These are phyloP conservation scores for Vachellia collinsii DNA, from an alignment of 306 rosid species.

Conservation along the genomic window DNA sequence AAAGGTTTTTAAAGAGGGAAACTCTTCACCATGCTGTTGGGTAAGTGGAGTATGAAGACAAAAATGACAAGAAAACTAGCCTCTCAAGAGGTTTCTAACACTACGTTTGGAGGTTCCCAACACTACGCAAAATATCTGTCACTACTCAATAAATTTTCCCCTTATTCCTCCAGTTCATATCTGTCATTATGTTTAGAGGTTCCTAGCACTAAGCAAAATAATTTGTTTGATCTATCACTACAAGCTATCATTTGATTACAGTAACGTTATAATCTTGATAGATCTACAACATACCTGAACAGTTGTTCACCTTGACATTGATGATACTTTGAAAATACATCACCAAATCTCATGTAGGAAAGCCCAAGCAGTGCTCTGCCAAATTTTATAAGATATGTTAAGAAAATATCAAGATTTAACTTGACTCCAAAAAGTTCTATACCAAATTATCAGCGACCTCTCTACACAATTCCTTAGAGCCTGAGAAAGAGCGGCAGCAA, in stretches of 20 bases:
- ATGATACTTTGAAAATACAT: slow-evolving; percentile 82
- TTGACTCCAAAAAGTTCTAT: slow-evolving; percentile 28
- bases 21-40: neutral
- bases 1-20: neutral
- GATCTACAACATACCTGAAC: slow-evolving; percentile 60
- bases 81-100: neutral
- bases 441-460: slow-evolving; percentile 55
- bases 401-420: slow-evolving; percentile 39
- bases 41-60: neutral
- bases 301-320: slow-evolving; percentile 76
- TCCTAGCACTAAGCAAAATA: neutral
- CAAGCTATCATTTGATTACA: slow-evolving; percentile 5
- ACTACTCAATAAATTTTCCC: neutral
- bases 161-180: neutral
- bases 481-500: slow-evolving; percentile 93
- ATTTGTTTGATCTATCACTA: slow-evolving; percentile 25
- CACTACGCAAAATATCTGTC: no score
- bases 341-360: slow-evolving; percentile 92
- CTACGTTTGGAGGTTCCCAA: no score
- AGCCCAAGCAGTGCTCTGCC: slow-evolving; percentile 75
- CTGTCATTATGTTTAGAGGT: neutral
- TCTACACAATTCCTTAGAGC: slow-evolving; percentile 86
- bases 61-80: neutral
- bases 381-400: slow-evolving; percentile 43
- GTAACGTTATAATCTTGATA: slow-evolving; percentile 27